Base-by-base conservation (phyloP, 495 filamentous ascomycete genomes). In the Aspergillus kassunensis region DNA sequence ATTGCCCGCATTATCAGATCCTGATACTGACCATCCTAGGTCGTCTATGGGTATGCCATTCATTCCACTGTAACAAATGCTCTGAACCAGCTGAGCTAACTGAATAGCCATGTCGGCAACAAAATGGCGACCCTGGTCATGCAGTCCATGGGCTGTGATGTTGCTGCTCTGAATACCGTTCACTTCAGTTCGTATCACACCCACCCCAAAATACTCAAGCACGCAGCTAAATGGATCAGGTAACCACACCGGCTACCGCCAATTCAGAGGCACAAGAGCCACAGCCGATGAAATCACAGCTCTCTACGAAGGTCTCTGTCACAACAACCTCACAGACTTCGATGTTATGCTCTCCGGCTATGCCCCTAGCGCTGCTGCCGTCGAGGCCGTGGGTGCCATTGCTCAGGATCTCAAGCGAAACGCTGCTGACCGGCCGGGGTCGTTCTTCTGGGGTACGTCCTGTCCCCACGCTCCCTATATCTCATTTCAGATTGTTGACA, bases 281-380 rank as follows among this genome's bases (percentile, higher is more conserved):
- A 84, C 87, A 2, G 88, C 92, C 18, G 71, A 84, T 51, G 88
- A 97, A 64, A 93, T 98, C 55, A 73, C 70, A n/a, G 83, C 89
- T 24, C 75, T 97, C 7, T 97, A 90, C 70, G 76, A 85, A 29
- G 93, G 93, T 0, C 77, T 98, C 16, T 84, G 86, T 58, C 80
- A 90, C 60, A 90, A 84, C 41, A 80, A 89, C 57, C 82, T 96
- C 21, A 84, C 86, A 36, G 81, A 89, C 61, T 96, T 97, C 66
- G 86, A 91, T 66, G 84, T 97, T 70, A 82, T 97, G 79, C 80
- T 98, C 23, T 90, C 91, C 1, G 93, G 93, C 5, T 98, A 97
- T 65, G 84, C 91, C 3, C 91, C 95, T 5, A 90, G 85, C 43
- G 90, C 90, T 1, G 81, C 85, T 1, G 87, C 84, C 7, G 85